phyloP scores from a whole-genome alignment of 371 early-diverging fungal genomes.

The Funneliformis caledonium region DNA sequence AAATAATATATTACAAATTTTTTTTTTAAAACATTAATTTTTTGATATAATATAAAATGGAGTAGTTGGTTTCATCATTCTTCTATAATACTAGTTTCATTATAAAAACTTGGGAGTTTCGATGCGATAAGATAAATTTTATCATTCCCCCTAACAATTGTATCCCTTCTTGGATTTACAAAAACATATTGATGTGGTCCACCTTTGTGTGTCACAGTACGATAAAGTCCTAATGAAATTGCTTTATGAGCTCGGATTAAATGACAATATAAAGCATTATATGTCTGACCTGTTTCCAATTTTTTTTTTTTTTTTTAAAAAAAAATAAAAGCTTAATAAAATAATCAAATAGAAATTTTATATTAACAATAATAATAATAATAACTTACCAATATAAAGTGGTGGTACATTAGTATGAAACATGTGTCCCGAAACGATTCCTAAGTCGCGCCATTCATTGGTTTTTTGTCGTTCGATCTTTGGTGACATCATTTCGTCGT shows the following conservation, averaged over 20 bases:
- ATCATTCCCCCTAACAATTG: slow-evolving; percentile 53
- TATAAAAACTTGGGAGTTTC: background rate
- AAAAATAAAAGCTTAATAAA: too few species aligned
- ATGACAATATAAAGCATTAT: slow-evolving; percentile 49
- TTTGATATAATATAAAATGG: too few species aligned
- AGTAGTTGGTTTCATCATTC: too few species aligned
- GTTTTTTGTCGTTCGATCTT: background rate
- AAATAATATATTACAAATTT: too few species aligned
- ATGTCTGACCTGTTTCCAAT: slow-evolving; percentile 44
- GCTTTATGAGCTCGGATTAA: slow-evolving; percentile 49
- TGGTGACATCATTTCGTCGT: background rate
- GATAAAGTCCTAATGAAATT: slow-evolving; percentile 61
- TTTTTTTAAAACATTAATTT: too few species aligned
- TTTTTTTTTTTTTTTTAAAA: background rate
- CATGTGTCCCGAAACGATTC: background rate
- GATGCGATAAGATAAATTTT: slow-evolving; percentile 55
- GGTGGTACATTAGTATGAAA: background rate
- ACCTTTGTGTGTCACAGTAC: slow-evolving; percentile 48
- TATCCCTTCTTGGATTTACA: slow-evolving; percentile 55
- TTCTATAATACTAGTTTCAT: background rate
- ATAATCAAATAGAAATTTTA: too few species aligned
- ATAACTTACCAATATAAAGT: background rate
- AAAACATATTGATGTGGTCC: slow-evolving; percentile 51
- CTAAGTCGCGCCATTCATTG: background rate
- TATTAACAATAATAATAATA: background rate